These are phyloP conservation scores for Friedmanniomyces simplex DNA, from an alignment of 495 filamentous ascomycete genomes.

Conservation along the genomic window DNA sequence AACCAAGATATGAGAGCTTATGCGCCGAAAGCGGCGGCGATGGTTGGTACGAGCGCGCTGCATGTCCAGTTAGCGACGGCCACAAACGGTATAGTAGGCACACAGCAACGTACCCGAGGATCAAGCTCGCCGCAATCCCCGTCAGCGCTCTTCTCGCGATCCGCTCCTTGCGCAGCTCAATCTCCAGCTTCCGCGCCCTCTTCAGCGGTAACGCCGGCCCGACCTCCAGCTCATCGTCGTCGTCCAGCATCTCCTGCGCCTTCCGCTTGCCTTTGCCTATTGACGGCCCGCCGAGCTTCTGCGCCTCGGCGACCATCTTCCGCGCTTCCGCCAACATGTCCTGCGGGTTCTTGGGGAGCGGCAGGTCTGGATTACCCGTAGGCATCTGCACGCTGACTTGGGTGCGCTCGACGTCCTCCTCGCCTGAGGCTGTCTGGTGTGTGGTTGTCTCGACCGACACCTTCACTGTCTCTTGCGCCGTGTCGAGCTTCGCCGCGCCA, in stretches of 20 bases:
- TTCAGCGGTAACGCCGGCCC: constrained; percentile 47
- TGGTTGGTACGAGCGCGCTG: constrained; percentile 5
- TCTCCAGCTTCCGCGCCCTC: constrained; percentile 61
- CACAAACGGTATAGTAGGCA: background rate
- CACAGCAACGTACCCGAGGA: constrained; percentile 66
- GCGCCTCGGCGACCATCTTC: constrained; percentile 78
- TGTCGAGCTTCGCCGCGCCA: constrained; percentile 2
- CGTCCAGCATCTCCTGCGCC: constrained; percentile 57
- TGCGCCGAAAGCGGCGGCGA: constrained; percentile 3
- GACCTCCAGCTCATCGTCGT: constrained; percentile 42
- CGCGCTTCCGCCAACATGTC: constrained; percentile 78
- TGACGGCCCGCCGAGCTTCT: constrained; percentile 41
- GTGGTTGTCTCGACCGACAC: constrained; percentile 52
- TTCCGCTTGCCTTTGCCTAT: constrained; percentile 63
- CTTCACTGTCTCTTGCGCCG: constrained; percentile 40
- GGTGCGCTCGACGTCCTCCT: constrained; percentile 57
- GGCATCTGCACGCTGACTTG: constrained; percentile 73
- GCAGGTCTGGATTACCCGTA: constrained; percentile 52
- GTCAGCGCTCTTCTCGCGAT: constrained; percentile 73
- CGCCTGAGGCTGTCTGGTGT: constrained; percentile 44
- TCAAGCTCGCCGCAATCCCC: constrained; percentile 73
- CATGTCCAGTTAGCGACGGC: background rate
- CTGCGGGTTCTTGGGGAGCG: constrained; percentile 61
- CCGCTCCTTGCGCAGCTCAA: constrained; percentile 69
- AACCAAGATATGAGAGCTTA: background rate